Conservation (phyloP, 352 stramenopile genomes). For the Pythium dissotocum region DNA sequence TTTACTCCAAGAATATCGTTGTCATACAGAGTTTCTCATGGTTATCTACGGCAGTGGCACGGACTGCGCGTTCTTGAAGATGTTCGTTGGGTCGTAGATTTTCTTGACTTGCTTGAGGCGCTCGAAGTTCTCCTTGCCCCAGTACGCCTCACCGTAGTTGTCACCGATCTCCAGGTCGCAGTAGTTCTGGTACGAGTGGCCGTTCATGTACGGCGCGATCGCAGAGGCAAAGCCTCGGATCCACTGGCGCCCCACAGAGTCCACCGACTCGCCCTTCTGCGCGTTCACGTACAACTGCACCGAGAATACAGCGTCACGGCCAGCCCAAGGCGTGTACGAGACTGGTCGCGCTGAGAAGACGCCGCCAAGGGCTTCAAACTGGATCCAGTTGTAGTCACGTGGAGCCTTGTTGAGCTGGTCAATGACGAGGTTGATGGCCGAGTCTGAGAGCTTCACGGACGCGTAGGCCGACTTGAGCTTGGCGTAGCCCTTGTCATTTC, state of each 20-base stretch:
- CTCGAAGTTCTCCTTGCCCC: slow-evolving; percentile 49
- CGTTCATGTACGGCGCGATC: slow-evolving; percentile 42
- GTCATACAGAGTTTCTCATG: not conserved
- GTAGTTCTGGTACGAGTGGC: slow-evolving; percentile 66
- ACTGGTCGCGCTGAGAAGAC: slow-evolving; percentile 43
- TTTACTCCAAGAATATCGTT: not conserved
- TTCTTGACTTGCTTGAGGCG: slow-evolving; percentile 50
- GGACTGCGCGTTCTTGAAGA: slow-evolving; percentile 63
- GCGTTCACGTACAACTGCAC: slow-evolving; percentile 46
- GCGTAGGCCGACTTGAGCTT: slow-evolving; percentile 56
- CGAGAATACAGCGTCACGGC: slow-evolving; percentile 48
- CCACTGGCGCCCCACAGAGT: slow-evolving; percentile 42
- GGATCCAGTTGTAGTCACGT: slow-evolving; percentile 46
- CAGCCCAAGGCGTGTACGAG: slow-evolving; percentile 48
- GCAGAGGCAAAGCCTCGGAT: slow-evolving; percentile 40
- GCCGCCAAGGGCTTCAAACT: slow-evolving; percentile 57
- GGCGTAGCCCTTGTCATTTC: slow-evolving; percentile 44
- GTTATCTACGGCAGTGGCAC: slow-evolving; percentile 35
- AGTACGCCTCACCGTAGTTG: slow-evolving; percentile 49
- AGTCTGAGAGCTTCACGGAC: slow-evolving; percentile 40
- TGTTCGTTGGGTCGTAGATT: slow-evolving; percentile 45
- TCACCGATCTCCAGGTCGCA: slow-evolving; percentile 49
- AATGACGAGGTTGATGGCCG: slow-evolving; percentile 38
- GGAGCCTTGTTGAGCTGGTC: slow-evolving; percentile 39
- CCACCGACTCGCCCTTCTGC: slow-evolving; percentile 39